Conservation (phyloP, 2,329 filamentous ascomycete genomes). For the Rhexocercosporidium sp. region DNA sequence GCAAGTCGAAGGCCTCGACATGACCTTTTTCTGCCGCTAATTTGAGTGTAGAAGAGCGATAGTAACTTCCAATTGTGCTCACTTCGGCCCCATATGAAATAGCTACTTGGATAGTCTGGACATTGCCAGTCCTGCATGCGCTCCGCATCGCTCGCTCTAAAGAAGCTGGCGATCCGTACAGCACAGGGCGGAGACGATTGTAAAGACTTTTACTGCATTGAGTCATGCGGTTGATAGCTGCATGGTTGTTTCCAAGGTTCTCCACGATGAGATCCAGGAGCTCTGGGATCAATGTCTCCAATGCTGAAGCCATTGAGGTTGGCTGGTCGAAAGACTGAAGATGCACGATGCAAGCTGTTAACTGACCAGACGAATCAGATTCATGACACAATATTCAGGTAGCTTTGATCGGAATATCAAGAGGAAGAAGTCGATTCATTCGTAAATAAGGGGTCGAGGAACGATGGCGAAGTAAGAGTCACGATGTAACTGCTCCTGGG, state of each 20-base stretch:
- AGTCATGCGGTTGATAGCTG: background rate
- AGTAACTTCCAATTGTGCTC: background rate
- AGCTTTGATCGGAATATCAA: too few species aligned
- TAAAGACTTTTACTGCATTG: background rate
- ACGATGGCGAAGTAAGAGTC: background rate
- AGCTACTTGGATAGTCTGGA: background rate
- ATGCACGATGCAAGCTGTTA: background rate
- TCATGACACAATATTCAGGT: too few species aligned
- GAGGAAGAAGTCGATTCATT: too few species aligned
- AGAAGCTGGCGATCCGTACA: background rate
- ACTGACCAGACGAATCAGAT: background rate
- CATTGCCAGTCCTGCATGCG: background rate
- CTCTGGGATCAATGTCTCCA: background rate
- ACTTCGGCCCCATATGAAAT: conserved; percentile 3
- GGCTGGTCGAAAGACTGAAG: background rate
- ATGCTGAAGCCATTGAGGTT: background rate
- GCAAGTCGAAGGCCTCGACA: background rate
- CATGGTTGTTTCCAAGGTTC: background rate
- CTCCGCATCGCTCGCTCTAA: background rate
- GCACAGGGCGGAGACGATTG: background rate
- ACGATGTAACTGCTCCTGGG: background rate
- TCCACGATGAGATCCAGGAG: background rate
- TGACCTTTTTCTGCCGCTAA: background rate
- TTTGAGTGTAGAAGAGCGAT: background rate
- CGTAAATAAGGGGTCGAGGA: too few species aligned